Evolutionary conservation across 1,284 basidiomycete species (phyloP).

Genomic region (Fomitopsis schrenkii): DNA sequence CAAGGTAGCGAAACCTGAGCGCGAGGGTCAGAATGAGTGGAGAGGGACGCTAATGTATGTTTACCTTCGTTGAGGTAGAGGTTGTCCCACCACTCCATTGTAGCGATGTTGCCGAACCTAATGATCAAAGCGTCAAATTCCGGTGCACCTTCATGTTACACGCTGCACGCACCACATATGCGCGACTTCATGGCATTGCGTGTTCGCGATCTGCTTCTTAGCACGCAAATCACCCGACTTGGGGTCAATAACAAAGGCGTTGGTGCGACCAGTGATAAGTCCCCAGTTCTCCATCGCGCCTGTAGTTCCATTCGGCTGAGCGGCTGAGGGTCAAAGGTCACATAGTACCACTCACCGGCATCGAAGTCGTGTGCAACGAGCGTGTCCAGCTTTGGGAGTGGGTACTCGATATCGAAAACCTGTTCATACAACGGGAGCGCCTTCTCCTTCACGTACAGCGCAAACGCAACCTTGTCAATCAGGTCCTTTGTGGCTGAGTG

Average conservation of each 20-base stretch:
- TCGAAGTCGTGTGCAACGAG: constrained; percentile 85
- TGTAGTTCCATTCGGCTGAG: constrained; percentile 8
- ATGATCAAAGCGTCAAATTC: background rate
- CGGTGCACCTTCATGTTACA: background rate
- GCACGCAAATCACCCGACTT: constrained; percentile 71
- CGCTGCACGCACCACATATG: constrained; percentile 73
- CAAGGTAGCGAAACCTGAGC: constrained; percentile 79
- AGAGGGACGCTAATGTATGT: background rate
- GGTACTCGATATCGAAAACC: constrained; percentile 88
- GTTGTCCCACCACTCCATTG: constrained; percentile 94
- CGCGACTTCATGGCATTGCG: constrained; percentile 83
- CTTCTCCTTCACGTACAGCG: constrained; percentile 85
- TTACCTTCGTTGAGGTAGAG: constrained; percentile 80
- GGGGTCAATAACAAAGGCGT: constrained; percentile 80
- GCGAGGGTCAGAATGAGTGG: background rate
- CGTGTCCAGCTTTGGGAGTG: constrained; percentile 91
- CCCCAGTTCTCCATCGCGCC: constrained; percentile 98
- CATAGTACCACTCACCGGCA: constrained; percentile 44
- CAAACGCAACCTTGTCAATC: constrained; percentile 80
- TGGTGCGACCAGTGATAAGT: constrained; percentile 88
- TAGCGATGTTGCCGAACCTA: constrained; percentile 89
- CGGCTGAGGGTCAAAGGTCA: background rate
- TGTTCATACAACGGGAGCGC: constrained; percentile 93
- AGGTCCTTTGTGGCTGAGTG: constrained; percentile 75
- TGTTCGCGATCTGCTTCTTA: constrained; percentile 77